These are phyloP conservation scores for Entomortierella lignicola DNA, from an alignment of 192 early-diverging fungal genomes.

Conservation along the genomic window DNA sequence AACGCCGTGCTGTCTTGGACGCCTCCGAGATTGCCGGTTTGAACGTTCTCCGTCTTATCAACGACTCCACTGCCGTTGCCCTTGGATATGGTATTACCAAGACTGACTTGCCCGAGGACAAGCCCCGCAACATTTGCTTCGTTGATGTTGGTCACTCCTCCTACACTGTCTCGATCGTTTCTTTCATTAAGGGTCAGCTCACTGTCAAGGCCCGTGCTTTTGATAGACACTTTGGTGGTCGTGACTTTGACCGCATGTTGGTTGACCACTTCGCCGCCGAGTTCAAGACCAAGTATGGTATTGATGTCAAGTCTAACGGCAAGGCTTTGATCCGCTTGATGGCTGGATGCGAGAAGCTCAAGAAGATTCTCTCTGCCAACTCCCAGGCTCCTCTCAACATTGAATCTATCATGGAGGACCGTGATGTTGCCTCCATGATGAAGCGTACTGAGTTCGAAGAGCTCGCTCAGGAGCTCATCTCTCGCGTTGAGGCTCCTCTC, in stretches of 20 bases:
- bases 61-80: slow-evolving; percentile 93
- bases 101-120: slow-evolving; percentile 95
- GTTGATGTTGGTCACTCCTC: slow-evolving; percentile 95
- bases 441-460: slow-evolving; percentile 88
- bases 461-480: slow-evolving; percentile 77
- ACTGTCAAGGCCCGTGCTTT: slow-evolving; percentile 90
- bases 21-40: slow-evolving; percentile 90
- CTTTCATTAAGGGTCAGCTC: slow-evolving; percentile 97
- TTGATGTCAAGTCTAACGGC: slow-evolving; percentile 88
- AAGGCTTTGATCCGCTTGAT: slow-evolving; percentile 93
- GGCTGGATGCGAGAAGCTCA: slow-evolving; percentile 91
- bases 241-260: slow-evolving; percentile 94
- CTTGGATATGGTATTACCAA: slow-evolving; percentile 99
- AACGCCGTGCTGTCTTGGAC: slow-evolving; percentile 89
- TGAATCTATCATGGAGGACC: slow-evolving; percentile 96
- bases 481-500: slow-evolving; percentile 78
- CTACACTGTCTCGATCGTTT: slow-evolving; percentile 87
- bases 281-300: slow-evolving; percentile 96
- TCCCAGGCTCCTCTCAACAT: slow-evolving; percentile 90
- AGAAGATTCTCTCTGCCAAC: slow-evolving; percentile 97
- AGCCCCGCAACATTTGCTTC: slow-evolving; percentile 91
- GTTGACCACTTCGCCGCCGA: slow-evolving; percentile 86
- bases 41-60: slow-evolving; percentile 91
- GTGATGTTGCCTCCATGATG: slow-evolving; percentile 90
- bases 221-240: slow-evolving; percentile 95